phyloP scores from a whole-genome alignment of 495 filamentous ascomycete genomes.

The Annulohypoxylon moriforme region DNA sequence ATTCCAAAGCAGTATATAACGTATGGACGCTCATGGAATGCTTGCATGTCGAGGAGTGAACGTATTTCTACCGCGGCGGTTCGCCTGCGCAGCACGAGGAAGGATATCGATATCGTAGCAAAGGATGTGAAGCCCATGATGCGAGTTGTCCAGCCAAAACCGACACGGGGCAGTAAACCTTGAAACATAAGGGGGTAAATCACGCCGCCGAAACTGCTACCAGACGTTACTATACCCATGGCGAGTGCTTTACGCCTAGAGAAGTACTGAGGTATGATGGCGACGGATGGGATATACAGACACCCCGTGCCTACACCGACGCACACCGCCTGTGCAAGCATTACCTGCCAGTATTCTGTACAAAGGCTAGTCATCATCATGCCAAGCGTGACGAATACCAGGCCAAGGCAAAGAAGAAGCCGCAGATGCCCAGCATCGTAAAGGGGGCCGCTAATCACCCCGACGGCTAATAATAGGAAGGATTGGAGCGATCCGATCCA shows the following conservation, averaged over 20 bases:
- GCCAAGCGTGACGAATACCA: conserved; percentile 26
- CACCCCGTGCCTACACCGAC: conserved; percentile 66
- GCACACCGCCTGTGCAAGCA: conserved; percentile 68
- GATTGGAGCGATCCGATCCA: conserved; percentile 66
- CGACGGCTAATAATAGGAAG: conserved; percentile 62
- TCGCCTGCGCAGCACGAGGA: conserved; percentile 62
- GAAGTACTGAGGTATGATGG: conserved; percentile 73
- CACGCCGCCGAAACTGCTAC: conserved; percentile 68
- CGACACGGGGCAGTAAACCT: conserved; percentile 63
- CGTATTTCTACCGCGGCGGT: conserved; percentile 41
- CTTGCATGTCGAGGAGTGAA: conserved; percentile 55
- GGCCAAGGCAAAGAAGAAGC: conserved; percentile 19
- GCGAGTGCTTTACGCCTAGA: conserved; percentile 71
- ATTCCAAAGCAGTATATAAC: conserved; percentile 62
- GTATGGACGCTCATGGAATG: conserved; percentile 54
- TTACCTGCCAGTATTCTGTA: conserved; percentile 62
- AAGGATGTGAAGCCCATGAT: conserved; percentile 71
- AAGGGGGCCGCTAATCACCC: conserved; percentile 62
- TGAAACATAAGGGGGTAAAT: conserved; percentile 73
- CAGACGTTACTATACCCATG: conserved; percentile 73
- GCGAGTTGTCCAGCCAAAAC: conserved; percentile 74
- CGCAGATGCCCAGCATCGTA: conserved; percentile 67
- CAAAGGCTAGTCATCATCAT: conserved; percentile 36
- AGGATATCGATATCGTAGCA: conserved; percentile 57
- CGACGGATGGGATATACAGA: conserved; percentile 71